Percentiles rank a stretch among this genome's conserved stretches.
These are phyloP conservation scores for Somion occarium DNA, from an alignment of 1,284 basidiomycete species.

Conservation along the genomic window DNA sequence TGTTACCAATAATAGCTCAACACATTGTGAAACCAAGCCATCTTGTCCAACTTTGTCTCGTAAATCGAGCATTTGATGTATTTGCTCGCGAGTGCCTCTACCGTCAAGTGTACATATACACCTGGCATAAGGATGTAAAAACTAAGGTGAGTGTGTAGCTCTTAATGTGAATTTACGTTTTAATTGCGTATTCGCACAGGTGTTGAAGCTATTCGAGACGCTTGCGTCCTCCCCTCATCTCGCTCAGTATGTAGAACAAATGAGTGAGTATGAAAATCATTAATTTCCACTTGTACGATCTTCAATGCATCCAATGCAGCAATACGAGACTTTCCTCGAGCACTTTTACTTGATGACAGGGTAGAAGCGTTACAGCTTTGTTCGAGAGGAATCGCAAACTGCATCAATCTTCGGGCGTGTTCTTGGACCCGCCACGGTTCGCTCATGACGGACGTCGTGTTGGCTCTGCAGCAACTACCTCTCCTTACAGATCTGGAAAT, in stretches of 20 bases:
- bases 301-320: slow-evolving; percentile 40
- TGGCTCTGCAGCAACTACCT: slow-evolving; percentile 38
- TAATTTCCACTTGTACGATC: too few relatives aligned
- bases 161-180: slow-evolving; percentile 4
- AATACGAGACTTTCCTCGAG: slow-evolving; percentile 63
- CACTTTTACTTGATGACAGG: slow-evolving; percentile 25
- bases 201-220: slow-evolving; percentile 48
- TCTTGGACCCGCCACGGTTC: slow-evolving; percentile 76
- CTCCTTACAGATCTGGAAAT: slow-evolving; percentile 55
- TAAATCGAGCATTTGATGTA: slow-evolving; percentile 47
- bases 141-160: slow-evolving; percentile 47
- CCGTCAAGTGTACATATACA: slow-evolving; percentile 49
- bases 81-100: slow-evolving; percentile 51
- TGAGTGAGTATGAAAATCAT: slow-evolving; percentile 57
- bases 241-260: slow-evolving; percentile 46
- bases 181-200: slow-evolving; percentile 28
- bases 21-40: slow-evolving; percentile 48
- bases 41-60: slow-evolving; percentile 46
- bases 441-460: slow-evolving; percentile 50
- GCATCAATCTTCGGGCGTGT: slow-evolving; percentile 52
- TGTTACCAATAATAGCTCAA: slow-evolving; percentile 49
- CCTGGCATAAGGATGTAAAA: slow-evolving; percentile 64
- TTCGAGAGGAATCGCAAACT: slow-evolving; percentile 50
- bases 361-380: slow-evolving; percentile 36
- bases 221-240: slow-evolving; percentile 42